phyloP scores from a whole-genome alignment of 441 rosid species.

The Eutrema salsugineum region DNA sequence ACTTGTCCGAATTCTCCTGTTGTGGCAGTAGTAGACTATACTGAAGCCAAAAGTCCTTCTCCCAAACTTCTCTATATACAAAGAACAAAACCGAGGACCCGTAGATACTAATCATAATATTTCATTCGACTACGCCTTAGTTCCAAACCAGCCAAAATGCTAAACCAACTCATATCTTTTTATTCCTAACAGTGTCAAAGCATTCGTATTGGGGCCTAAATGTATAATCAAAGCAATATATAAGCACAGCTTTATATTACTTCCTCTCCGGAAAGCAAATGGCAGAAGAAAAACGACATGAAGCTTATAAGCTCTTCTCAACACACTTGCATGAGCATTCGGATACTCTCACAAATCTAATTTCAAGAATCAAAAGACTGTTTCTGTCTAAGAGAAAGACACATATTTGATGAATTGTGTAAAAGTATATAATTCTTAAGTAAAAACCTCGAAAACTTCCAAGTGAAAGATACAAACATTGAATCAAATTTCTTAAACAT shows the following conservation, averaged over 20 bases:
- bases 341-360: not conserved
- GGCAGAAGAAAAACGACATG: not conserved
- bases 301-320: not conserved
- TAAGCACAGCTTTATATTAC: not conserved
- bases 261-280: not conserved
- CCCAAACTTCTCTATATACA: not conserved
- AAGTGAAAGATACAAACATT: slow-evolving; percentile 21
- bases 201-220: not conserved
- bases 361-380: not conserved
- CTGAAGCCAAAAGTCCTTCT: not conserved
- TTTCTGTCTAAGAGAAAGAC: not conserved
- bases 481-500: slow-evolving; percentile 22
- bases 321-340: not conserved
- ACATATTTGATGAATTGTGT: not conserved
- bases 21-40: not conserved
- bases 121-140: not conserved
- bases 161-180: not conserved
- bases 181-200: not conserved
- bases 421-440: not conserved
- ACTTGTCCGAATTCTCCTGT: no score
- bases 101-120: not conserved
- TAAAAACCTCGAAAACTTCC: not conserved
- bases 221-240: not conserved
- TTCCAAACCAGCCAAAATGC: not conserved
- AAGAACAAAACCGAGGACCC: no score